Evolutionary conservation across 2,329 filamentous ascomycete species (phyloP).

Genomic region (Simplicillium aogashimaense): DNA sequence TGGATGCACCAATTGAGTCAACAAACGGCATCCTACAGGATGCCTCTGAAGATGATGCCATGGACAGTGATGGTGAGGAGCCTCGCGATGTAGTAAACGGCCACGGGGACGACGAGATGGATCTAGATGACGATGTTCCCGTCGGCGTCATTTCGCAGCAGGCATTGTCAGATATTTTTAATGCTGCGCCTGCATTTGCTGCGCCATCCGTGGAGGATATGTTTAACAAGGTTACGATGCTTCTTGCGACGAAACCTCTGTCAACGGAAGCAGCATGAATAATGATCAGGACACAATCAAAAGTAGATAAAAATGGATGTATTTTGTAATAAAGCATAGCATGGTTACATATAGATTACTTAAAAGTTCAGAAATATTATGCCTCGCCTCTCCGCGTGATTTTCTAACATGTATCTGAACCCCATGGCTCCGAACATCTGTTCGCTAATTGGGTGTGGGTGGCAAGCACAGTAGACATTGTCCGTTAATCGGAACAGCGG

Average conservation of each 20-base stretch:
- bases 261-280: slow-evolving; percentile 9
- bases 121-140: slow-evolving; percentile 41
- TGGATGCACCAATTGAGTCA: slow-evolving; percentile 26
- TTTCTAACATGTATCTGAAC: too few relatives aligned
- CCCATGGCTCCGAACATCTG: too few relatives aligned
- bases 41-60: slow-evolving; percentile 26
- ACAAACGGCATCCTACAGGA: slow-evolving; percentile 17
- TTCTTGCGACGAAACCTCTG: slow-evolving; percentile 47
- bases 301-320: background rate
- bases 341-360: too few relatives aligned
- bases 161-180: slow-evolving; percentile 60
- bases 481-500: too few relatives aligned
- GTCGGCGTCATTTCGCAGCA: slow-evolving; percentile 57
- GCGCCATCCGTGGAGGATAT: slow-evolving; percentile 64
- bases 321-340: too few relatives aligned
- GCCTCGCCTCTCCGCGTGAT: too few relatives aligned
- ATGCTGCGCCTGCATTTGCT: slow-evolving; percentile 57
- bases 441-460: too few relatives aligned
- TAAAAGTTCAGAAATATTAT: too few relatives aligned
- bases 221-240: slow-evolving; percentile 59
- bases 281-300: slow-evolving; percentile 3
- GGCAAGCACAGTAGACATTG: too few relatives aligned
- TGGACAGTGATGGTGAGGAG: slow-evolving; percentile 32
- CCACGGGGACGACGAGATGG: slow-evolving; percentile 31
- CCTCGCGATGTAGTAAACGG: slow-evolving; percentile 20